phyloP scores from a whole-genome alignment of 352 stramenopile genomes.

The Globisporangium megalacanthum region DNA sequence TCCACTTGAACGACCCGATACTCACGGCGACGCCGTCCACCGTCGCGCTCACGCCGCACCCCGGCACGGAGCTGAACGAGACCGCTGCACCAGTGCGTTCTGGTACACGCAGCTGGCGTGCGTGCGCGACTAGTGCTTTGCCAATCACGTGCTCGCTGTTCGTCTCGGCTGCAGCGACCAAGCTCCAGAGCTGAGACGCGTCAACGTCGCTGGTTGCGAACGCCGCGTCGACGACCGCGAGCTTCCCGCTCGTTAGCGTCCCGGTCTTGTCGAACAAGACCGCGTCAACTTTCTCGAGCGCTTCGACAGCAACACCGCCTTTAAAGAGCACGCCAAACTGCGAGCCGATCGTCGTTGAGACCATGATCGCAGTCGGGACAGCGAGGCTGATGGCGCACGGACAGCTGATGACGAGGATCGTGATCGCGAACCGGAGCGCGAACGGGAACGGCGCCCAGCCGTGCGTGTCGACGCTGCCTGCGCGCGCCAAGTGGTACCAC shows the following conservation, averaged over 20 bases:
- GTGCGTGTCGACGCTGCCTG: slow-evolving; percentile 32
- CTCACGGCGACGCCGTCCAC: slow-evolving; percentile 27
- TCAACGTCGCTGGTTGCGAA: background rate
- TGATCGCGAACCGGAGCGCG: slow-evolving; percentile 73
- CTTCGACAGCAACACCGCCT: slow-evolving; percentile 61
- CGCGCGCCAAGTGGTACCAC: slow-evolving; percentile 62
- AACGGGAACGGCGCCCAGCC: slow-evolving; percentile 61
- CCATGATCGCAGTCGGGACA: slow-evolving; percentile 72
- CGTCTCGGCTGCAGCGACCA: slow-evolving; percentile 42
- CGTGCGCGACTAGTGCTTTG: slow-evolving; percentile 44
- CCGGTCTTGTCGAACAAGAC: slow-evolving; percentile 85
- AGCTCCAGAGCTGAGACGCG: slow-evolving; percentile 29
- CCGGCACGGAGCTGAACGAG: slow-evolving; percentile 46
- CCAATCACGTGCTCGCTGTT: slow-evolving; percentile 66
- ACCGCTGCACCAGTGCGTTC: slow-evolving; percentile 15
- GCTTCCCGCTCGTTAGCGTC: slow-evolving; percentile 58
- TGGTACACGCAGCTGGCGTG: slow-evolving; percentile 20
- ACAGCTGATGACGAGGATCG: slow-evolving; percentile 73
- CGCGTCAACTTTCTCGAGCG: slow-evolving; percentile 52
- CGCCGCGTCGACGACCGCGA: slow-evolving; percentile 31
- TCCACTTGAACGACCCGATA: slow-evolving; percentile 67
- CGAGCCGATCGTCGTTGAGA: slow-evolving; percentile 72
- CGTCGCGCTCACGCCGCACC: slow-evolving; percentile 48
- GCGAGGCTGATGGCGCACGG: slow-evolving; percentile 73
- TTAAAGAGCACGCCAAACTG: slow-evolving; percentile 83